Percentiles rank a stretch among this genome's conserved stretches.
Conservation (phyloP, 305 asterid species). For the Ajuga reptans region DNA sequence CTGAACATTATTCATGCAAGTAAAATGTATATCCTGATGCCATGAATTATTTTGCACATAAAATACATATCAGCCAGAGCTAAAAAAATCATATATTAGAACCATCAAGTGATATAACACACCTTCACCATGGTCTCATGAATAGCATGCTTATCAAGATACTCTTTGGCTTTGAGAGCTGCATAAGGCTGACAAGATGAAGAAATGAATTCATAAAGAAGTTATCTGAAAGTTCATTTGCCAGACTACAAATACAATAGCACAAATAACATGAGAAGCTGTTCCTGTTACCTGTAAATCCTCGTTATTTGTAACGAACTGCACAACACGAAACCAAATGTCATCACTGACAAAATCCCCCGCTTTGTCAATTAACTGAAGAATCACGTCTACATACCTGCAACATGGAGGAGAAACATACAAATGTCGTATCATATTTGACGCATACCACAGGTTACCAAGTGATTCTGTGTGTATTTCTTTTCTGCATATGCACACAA, state of each 20-base stretch:
- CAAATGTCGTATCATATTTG: not conserved
- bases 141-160: conserved; percentile 92
- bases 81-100: conserved; percentile 12
- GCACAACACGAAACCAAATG: conserved; percentile 99
- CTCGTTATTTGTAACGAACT: conserved; percentile 96
- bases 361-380: conserved; percentile 99
- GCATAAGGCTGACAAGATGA: conserved; percentile 75
- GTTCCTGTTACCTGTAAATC: conserved; percentile 69
- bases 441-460: conserved; percentile 9
- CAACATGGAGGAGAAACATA: conserved; percentile 17
- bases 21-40: conserved; percentile 6
- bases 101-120: conserved; percentile 7
- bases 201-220: conserved; percentile 13
- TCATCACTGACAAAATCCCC: conserved; percentile 99
- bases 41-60: conserved; percentile 5
- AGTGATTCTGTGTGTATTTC: not conserved
- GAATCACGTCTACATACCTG: conserved; percentile 98
- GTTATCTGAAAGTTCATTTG: conserved; percentile 12
- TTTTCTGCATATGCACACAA: not conserved
- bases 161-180: conserved; percentile 90
- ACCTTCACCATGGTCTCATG: conserved; percentile 77
- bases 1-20: conserved; percentile 17
- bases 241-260: not conserved
- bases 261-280: conserved; percentile 4
- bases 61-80: not conserved